phyloP scores from a whole-genome alignment of 768 basidiomycete genomes.

The Kwoniella mangroviensis region DNA sequence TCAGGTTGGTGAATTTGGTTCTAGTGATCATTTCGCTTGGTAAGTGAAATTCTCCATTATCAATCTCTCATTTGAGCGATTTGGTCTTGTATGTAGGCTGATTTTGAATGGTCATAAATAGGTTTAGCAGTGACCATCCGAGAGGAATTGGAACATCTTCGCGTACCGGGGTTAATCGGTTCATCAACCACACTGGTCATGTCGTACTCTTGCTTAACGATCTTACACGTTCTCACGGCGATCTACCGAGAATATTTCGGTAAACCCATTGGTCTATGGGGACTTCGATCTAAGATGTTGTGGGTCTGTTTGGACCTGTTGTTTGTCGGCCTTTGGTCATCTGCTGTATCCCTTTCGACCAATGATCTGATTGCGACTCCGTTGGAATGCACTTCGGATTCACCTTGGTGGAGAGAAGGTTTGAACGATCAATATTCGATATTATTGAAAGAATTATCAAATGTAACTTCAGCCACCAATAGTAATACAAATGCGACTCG shows the following conservation, averaged over 20 bases:
- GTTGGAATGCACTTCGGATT: slow-evolving; percentile 44
- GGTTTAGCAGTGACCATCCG: slow-evolving; percentile 40
- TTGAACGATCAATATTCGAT: slow-evolving; percentile 27
- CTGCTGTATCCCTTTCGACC: slow-evolving; percentile 44
- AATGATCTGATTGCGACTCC: slow-evolving; percentile 57
- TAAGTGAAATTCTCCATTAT: slow-evolving; percentile 22
- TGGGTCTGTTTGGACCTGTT: slow-evolving; percentile 57
- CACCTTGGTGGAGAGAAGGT: slow-evolving; percentile 51
- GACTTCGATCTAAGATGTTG: slow-evolving; percentile 55
- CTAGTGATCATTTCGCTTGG: slow-evolving; percentile 38
- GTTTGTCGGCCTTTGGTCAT: slow-evolving; percentile 56
- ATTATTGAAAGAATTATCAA: slow-evolving; percentile 25
- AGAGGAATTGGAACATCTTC: slow-evolving; percentile 30
- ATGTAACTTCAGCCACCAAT: background rate
- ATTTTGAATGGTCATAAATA: slow-evolving; percentile 6
- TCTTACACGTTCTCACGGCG: slow-evolving; percentile 51
- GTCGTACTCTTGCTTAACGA: slow-evolving; percentile 47
- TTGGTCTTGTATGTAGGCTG: background rate
- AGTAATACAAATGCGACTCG: background rate
- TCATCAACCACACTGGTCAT: slow-evolving; percentile 54
- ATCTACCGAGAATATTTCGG: slow-evolving; percentile 56
- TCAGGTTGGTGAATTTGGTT: slow-evolving; percentile 39
- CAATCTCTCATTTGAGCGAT: background rate
- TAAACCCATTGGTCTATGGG: slow-evolving; percentile 58
- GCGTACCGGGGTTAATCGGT: slow-evolving; percentile 50